A percentile compares a stretch with the other conserved stretches of the same genome.
These are phyloP conservation scores for Leishmania arabica DNA, from an alignment of 208 protist genomes.

Conservation along the genomic window DNA sequence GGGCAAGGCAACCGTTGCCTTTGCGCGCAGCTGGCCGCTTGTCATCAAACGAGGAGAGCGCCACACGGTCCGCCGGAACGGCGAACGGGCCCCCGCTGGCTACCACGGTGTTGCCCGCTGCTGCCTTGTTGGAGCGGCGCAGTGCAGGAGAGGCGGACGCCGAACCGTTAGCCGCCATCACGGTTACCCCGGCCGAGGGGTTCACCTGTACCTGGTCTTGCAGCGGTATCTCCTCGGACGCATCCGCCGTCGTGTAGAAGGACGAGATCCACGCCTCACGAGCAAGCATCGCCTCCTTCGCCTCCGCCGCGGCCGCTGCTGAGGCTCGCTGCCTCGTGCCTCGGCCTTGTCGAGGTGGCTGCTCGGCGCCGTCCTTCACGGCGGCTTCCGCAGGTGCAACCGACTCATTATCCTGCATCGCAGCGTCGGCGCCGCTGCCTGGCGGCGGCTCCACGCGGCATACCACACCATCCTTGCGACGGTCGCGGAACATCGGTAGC, in stretches of 20 bases:
- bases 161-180: constrained; percentile 10
- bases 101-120: constrained; percentile 17
- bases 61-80: constrained; percentile 39
- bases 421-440: neutral
- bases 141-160: neutral
- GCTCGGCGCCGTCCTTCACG: neutral
- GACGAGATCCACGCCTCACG: constrained; percentile 29
- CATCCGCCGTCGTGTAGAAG: constrained; percentile 24
- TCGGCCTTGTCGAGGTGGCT: neutral
- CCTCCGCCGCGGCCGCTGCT: neutral
- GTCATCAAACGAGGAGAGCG: constrained; percentile 26
- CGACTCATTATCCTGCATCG: neutral
- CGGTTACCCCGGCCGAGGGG: constrained; percentile 33
- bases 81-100: constrained; percentile 62
- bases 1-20: neutral
- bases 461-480: constrained; percentile 20
- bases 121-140: constrained; percentile 13
- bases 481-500: neutral
- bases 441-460: constrained; percentile 20
- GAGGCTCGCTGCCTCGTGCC: neutral
- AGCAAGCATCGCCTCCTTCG: constrained; percentile 10
- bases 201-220: constrained; percentile 36
- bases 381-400: neutral
- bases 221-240: constrained; percentile 21
- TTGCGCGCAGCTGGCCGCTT: constrained; percentile 16